A percentile compares a stretch with the other conserved stretches of the same genome.
phyloP scores from a whole-genome alignment of 2,329 filamentous ascomycete genomes.

The Diaporthe ilicicola region DNA sequence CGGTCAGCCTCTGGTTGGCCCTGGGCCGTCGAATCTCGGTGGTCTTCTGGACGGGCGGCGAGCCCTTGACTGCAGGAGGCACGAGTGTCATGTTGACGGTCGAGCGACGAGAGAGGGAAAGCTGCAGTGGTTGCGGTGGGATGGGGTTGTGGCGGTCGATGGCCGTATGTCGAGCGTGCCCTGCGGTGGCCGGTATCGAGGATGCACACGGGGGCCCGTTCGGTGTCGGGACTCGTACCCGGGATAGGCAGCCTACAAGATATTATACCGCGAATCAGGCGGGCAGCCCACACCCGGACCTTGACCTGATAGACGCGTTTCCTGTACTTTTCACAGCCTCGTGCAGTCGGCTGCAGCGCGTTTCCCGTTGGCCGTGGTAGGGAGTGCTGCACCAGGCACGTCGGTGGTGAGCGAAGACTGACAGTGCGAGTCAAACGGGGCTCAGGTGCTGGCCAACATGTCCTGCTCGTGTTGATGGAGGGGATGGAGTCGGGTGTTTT shows the following conservation, averaged over 20 bases:
- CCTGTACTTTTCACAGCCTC: not conserved
- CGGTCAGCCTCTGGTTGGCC: constrained; percentile 45
- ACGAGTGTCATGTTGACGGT: constrained; percentile 26
- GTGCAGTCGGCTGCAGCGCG: constrained; percentile 21
- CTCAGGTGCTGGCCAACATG: constrained; percentile 9
- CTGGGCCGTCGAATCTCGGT: constrained; percentile 44
- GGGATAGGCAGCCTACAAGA: not conserved
- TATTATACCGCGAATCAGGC: not conserved
- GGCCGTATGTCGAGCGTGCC: not conserved
- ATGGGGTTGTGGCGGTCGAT: not conserved
- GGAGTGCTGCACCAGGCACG: constrained; percentile 10
- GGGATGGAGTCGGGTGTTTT: not conserved
- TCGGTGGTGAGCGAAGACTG: constrained; percentile 3
- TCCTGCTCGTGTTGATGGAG: not conserved
- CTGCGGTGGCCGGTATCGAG: not conserved
- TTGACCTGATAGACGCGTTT: not conserved
- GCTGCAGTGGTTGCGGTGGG: not conserved
- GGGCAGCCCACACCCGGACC: not conserved
- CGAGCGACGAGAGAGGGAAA: not conserved
- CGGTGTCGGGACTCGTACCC: constrained; percentile 11
- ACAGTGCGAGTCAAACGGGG: constrained; percentile 1
- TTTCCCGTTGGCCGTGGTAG: not conserved
- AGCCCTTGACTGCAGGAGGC: constrained; percentile 28
- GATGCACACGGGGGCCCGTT: not conserved
- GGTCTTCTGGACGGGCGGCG: constrained; percentile 35